Evolutionary conservation across 352 stramenopile genomes (phyloP), one percentile per base, ranked within the genome.

Genomic region (Phytophthora macrochlamydospora): DNA sequence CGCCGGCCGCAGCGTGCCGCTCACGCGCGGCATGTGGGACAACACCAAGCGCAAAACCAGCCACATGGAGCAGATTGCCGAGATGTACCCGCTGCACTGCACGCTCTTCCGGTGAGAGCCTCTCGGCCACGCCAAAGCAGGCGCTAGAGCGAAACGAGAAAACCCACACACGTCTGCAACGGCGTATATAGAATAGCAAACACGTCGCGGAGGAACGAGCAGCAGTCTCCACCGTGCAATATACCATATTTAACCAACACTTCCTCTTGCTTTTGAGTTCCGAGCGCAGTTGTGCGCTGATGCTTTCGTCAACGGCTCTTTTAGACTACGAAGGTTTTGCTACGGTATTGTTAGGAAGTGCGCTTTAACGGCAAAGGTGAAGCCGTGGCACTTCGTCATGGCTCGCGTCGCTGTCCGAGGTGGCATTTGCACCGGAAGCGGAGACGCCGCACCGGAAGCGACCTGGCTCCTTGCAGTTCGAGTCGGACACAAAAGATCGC

Each of bases 21-120:
- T 80, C 64, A 83, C 75, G 33, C 75, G 75, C 56, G 58, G 78
- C 59, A 88, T 87, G 78, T 87, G 75, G 75, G 62, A 83, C 64
- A 87, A 87, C 71, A 66, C 65, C 55, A 87, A 87, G 66, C 71
- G 71, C 62, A 65, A 66, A 29, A 46, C 55, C 35, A 67, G 75
- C 45, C 71, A 79, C 69, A 74, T 85, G 64, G 72, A 83, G 58
- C 77, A 80, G 69, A 80, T 86, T 59, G 65, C 75, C 56, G 77
- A 86, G 61, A 77, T 66, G 14, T 78, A 78, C 51, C 61, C 72
- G 57, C 60, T 79, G 56, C 69, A 70, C 58, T 73, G 67, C 69
- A 76, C 56, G 35, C 63, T 64, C 51, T 74, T 66, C 61, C 71
- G 67, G 62, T 76, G 60, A 79, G 52, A 65, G 37, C 28, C 31